A percentile compares a stretch with the other conserved stretches of the same genome.
phyloP scores from a whole-genome alignment of 345 rosid genomes.

The Eucalyptus polyanthemos region DNA sequence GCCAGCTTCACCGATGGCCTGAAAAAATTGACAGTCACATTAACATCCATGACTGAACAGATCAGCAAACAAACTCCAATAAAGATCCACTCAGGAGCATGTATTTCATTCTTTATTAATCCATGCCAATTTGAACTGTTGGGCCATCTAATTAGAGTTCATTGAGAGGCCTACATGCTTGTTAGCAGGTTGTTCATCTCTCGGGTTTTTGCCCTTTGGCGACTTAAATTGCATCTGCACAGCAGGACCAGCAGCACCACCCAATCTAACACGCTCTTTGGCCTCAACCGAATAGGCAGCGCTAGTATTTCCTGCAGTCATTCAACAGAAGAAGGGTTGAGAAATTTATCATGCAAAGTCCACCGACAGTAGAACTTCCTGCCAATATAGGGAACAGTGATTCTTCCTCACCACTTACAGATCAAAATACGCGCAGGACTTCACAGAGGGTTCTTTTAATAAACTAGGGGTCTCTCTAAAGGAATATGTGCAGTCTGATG shows the following conservation, averaged over 20 bases:
- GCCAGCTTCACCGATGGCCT: constrained; percentile 28
- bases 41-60: neutral
- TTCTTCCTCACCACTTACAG: neutral
- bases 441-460: neutral
- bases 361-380: neutral
- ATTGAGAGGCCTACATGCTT: constrained; percentile 44
- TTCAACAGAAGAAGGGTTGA: neutral
- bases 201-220: constrained; percentile 36
- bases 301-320: constrained; percentile 39
- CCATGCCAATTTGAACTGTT: neutral
- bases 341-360: neutral
- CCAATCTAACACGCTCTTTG: constrained; percentile 29
- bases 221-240: constrained; percentile 49
- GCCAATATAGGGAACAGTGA: neutral
- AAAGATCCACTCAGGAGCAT: neutral
- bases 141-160: neutral
- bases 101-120: neutral
- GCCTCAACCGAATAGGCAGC: constrained; percentile 33
- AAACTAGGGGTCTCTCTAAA: neutral
- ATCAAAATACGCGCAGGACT: neutral
- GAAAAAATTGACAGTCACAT: neutral
- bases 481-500: neutral
- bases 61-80: neutral
- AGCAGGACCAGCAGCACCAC: constrained; percentile 32
- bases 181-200: constrained; percentile 32